These are phyloP conservation scores for Pseudogymnoascus sp. DNA, from an alignment of 2,329 filamentous ascomycete species.

Conservation along the genomic window DNA sequence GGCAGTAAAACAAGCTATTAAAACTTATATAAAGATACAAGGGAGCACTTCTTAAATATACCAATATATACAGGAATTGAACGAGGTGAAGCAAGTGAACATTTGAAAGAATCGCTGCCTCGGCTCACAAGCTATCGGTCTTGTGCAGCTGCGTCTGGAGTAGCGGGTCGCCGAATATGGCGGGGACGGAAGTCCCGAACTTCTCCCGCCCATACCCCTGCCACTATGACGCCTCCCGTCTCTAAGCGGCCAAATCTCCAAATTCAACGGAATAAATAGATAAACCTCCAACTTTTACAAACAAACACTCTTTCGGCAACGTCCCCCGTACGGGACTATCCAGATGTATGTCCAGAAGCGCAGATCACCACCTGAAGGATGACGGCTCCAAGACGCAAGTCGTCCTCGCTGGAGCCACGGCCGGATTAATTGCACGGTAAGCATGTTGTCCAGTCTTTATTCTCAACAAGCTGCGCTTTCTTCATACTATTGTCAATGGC, in stretches of 20 bases:
- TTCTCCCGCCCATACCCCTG: conserved; percentile 2
- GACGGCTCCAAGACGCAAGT: conserved; percentile 63
- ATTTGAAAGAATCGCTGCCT: background rate
- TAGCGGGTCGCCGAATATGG: conserved; percentile 4
- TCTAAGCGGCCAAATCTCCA: conserved; percentile 5
- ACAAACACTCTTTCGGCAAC: background rate
- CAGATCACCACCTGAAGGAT: conserved; percentile 56
- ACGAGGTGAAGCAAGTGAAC: background rate
- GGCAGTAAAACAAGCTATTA: background rate
- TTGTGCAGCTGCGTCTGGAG: background rate
- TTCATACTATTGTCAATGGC: background rate
- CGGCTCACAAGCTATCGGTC: background rate
- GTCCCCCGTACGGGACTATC: conserved; percentile 19
- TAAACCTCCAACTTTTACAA: background rate
- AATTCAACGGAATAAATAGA: background rate
- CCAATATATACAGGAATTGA: background rate
- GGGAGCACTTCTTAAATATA: background rate
- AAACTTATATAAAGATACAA: background rate
- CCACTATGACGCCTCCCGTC: conserved; percentile 8
- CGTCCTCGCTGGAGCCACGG: conserved; percentile 56
- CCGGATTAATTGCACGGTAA: conserved; percentile 82
- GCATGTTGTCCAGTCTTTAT: background rate
- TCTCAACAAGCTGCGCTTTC: background rate
- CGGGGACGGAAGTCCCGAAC: conserved; percentile 7
- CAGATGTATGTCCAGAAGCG: conserved; percentile 55